phyloP scores from a whole-genome alignment of 176 grass and related monocot genomes.

The Saccharum spontaneum region DNA sequence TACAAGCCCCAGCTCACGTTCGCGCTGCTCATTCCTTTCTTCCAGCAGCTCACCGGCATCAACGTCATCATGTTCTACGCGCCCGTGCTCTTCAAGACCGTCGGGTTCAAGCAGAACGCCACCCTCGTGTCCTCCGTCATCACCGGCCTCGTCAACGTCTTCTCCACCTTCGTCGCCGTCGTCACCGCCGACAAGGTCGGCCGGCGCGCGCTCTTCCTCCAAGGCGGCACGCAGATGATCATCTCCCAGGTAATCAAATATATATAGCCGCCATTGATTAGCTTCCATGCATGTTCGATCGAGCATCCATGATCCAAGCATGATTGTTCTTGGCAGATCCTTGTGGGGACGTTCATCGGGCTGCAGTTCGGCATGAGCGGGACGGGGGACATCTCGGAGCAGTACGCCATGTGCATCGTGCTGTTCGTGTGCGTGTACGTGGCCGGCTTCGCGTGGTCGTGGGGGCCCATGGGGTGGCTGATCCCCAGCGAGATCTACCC shows the following conservation, averaged over 20 bases:
- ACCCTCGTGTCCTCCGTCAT: slow-evolving; percentile 54
- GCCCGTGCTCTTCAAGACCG: slow-evolving; percentile 47
- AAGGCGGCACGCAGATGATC: slow-evolving; percentile 64
- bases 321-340: slow-evolving; percentile 23
- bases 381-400: slow-evolving; percentile 51
- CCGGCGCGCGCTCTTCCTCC: slow-evolving; percentile 53
- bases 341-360: slow-evolving; percentile 55
- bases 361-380: slow-evolving; percentile 56
- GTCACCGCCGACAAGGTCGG: slow-evolving; percentile 52
- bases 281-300: not conserved
- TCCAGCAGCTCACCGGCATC: slow-evolving; percentile 61
- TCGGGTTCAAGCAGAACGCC: slow-evolving; percentile 43
- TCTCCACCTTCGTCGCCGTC: slow-evolving; percentile 55
- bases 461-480: slow-evolving; percentile 55
- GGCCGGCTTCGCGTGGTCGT: slow-evolving; percentile 56
- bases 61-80: slow-evolving; percentile 70
- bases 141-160: slow-evolving; percentile 54
- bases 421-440: slow-evolving; percentile 67
- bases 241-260: slow-evolving; percentile 34
- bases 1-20: slow-evolving; percentile 52
- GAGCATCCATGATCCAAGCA: too few species aligned
- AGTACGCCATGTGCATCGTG: slow-evolving; percentile 66
- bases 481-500: slow-evolving; percentile 61
- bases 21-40: slow-evolving; percentile 42
- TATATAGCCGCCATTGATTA: too few species aligned